These are phyloP conservation scores for Cyclotella cryptica DNA, from an alignment of 108 stramenopile genomes.

Conservation along the genomic window DNA sequence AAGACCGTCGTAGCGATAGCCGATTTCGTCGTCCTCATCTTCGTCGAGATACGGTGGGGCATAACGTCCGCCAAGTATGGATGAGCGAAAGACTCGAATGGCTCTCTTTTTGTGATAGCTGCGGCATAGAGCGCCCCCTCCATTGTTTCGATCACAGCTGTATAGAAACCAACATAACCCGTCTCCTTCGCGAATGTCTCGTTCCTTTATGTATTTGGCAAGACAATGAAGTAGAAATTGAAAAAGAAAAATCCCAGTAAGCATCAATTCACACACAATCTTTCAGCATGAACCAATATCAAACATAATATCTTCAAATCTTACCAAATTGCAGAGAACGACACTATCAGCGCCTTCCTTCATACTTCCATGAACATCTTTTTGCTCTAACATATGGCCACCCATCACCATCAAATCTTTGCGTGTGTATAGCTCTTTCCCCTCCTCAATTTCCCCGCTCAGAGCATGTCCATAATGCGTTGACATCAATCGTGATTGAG, in stretches of 20 bases:
- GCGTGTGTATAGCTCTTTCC: slow-evolving; percentile 54
- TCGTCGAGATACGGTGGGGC: slow-evolving; percentile 49
- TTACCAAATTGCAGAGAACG: slow-evolving; percentile 53
- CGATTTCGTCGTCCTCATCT: slow-evolving; percentile 50
- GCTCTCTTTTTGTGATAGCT: slow-evolving; percentile 54
- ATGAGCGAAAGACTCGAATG: slow-evolving; percentile 57
- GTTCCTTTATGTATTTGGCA: slow-evolving; percentile 22
- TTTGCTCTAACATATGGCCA: slow-evolving; percentile 46
- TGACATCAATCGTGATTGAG: neutral
- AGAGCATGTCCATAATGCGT: slow-evolving; percentile 48
- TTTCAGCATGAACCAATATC: neutral
- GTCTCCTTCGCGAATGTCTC: slow-evolving; percentile 54
- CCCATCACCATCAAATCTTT: slow-evolving; percentile 43
- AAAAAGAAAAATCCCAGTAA: slow-evolving; percentile 1
- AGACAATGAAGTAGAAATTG: neutral
- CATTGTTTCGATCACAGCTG: slow-evolving; percentile 51
- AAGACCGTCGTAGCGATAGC: slow-evolving; percentile 62
- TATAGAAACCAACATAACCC: slow-evolving; percentile 53
- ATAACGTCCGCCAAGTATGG: slow-evolving; percentile 40
- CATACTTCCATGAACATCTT: slow-evolving; percentile 64
- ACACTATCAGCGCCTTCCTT: slow-evolving; percentile 63
- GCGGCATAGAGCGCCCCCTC: slow-evolving; percentile 53
- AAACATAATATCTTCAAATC: neutral
- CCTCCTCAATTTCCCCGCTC: slow-evolving; percentile 52
- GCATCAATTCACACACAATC: neutral